A percentile compares a stretch with the other conserved stretches of the same genome.
phyloP scores from a whole-genome alignment of 148 eudicot species.

The Linanthus parryae region DNA sequence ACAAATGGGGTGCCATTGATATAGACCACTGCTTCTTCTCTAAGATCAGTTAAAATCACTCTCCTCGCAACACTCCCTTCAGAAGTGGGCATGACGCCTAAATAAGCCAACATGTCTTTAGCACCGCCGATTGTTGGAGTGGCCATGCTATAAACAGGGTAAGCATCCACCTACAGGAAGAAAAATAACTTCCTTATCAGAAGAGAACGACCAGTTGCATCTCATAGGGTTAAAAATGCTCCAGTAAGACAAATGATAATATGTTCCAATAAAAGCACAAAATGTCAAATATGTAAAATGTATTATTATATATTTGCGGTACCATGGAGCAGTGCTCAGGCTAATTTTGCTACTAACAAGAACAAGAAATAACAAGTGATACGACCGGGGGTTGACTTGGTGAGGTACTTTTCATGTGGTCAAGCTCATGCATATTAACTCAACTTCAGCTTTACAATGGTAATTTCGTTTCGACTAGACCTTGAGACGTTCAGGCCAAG shows the following conservation, averaged over 20 bases:
- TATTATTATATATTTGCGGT: too few species aligned
- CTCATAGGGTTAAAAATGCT: background rate
- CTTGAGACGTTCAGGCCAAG: too few species aligned
- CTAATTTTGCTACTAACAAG: too few species aligned
- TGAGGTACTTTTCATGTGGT: too few species aligned
- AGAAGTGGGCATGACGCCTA: conserved; percentile 49
- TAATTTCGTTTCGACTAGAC: too few species aligned
- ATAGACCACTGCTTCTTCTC: conserved; percentile 97
- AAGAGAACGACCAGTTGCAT: background rate
- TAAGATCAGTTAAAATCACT: conserved; percentile 71
- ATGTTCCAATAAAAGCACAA: too few species aligned
- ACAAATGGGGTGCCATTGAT: conserved; percentile 87
- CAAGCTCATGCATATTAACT: too few species aligned
- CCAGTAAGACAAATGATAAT: conserved; percentile 3
- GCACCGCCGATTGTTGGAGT: conserved; percentile 88
- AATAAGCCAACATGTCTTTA: conserved; percentile 74
- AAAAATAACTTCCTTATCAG: background rate
- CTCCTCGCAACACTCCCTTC: conserved; percentile 33
- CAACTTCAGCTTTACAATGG: too few species aligned
- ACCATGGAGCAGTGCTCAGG: too few species aligned
- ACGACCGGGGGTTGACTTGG: too few species aligned
- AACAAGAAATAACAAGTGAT: too few species aligned
- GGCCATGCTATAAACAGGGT: conserved; percentile 96
- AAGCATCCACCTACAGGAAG: conserved; percentile 65
- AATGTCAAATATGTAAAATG: too few species aligned